Percentiles rank a stretch among this genome's conserved stretches.
Evolutionary conservation across 495 filamentous ascomycete species (phyloP).

Genomic region (Penicillium ochrochloron): DNA sequence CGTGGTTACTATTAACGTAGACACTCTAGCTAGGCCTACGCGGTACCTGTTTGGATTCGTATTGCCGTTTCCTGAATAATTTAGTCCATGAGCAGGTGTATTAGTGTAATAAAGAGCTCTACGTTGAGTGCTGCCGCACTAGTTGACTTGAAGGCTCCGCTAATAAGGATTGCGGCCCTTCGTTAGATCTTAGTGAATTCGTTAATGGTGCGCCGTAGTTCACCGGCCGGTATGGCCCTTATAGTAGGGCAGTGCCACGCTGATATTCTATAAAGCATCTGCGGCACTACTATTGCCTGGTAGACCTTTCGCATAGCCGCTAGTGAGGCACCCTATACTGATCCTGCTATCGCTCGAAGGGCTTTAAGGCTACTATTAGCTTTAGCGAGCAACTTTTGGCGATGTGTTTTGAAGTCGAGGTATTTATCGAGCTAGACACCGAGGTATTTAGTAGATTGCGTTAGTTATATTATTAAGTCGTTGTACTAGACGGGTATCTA

Average conservation of each 20-base stretch:
- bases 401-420: too few relatives aligned
- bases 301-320: conserved; percentile 21
- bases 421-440: conserved; percentile 22
- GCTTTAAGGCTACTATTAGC: conserved; percentile 16
- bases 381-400: too few relatives aligned
- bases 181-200: conserved; percentile 17
- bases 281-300: conserved; percentile 26
- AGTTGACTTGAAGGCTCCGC: conserved; percentile 3
- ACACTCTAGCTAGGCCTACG: neutral
- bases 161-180: conserved; percentile 19
- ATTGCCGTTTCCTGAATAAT: neutral
- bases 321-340: neutral
- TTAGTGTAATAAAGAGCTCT: neutral
- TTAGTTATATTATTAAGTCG: neutral
- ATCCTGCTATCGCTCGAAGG: too few relatives aligned
- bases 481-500: neutral
- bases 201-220: neutral
- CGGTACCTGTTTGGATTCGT: too few relatives aligned
- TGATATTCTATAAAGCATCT: conserved; percentile 24
- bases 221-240: neutral
- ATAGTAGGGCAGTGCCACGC: conserved; percentile 15
- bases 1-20: neutral
- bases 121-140: neutral
- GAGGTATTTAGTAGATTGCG: conserved; percentile 10
- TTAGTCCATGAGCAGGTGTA: neutral